Evolutionary conservation across 169 alveolate genomes (phyloP).

Genomic region (Theileria luwenshuni): DNA sequence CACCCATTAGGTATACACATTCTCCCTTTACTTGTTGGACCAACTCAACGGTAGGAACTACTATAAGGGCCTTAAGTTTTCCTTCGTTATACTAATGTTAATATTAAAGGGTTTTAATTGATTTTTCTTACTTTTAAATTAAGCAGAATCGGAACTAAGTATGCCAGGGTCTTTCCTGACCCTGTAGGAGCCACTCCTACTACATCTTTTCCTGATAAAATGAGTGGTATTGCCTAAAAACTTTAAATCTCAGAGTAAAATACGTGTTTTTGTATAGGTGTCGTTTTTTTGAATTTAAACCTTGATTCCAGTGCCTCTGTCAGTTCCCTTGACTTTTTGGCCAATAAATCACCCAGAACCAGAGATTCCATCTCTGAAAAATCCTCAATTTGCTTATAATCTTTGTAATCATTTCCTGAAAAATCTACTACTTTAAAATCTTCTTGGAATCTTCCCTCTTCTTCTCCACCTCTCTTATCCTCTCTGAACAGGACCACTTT

Average conservation of each 20-base stretch:
- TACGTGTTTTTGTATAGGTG: slow-evolving; percentile 36
- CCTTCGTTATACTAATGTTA: slow-evolving; percentile 35
- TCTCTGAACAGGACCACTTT: slow-evolving; percentile 1
- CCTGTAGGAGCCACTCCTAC: slow-evolving; percentile 81
- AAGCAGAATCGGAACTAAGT: slow-evolving; percentile 68
- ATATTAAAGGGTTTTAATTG: background rate
- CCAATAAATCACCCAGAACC: background rate
- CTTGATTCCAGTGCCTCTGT: slow-evolving; percentile 8
- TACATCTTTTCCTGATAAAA: slow-evolving; percentile 66
- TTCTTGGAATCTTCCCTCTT: slow-evolving; percentile 16
- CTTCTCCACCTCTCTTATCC: background rate
- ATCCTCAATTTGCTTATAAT: slow-evolving; percentile 9
- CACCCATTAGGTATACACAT: slow-evolving; percentile 51
- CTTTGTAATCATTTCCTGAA: slow-evolving; percentile 18
- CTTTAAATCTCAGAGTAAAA: background rate
- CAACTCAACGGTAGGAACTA: slow-evolving; percentile 98
- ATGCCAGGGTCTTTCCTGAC: slow-evolving; percentile 80
- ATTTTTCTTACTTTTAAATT: slow-evolving; percentile 20
- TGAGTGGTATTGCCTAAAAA: slow-evolving; percentile 70
- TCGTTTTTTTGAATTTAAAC: slow-evolving; percentile 14
- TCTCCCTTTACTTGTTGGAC: slow-evolving; percentile 94
- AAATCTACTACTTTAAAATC: slow-evolving; percentile 10
- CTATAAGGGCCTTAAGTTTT: slow-evolving; percentile 68
- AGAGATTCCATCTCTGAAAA: background rate
- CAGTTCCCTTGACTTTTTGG: background rate